Base-by-base conservation (phyloP, 805 yeast species). In the Saccharomycopsis schoenii region DNA sequence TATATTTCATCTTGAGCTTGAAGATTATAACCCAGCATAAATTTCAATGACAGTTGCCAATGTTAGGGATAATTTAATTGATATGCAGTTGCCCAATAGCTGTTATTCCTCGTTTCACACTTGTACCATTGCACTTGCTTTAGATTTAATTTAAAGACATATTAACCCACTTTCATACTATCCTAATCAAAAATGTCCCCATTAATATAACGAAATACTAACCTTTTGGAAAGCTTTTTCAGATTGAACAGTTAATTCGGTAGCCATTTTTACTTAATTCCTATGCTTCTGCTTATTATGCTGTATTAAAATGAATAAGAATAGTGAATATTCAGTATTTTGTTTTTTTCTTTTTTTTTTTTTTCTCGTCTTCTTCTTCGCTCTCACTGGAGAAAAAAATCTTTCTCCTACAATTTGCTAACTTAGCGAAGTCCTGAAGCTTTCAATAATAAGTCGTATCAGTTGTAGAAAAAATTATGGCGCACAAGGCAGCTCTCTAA, bases 141-240 rank as follows among this genome's bases (percentile, higher is more conserved):
- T 6, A 29, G 34, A 29, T 29, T 29, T 29, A 4, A 29, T 37
- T 3, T 37, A 11, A 21, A 8, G 10, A 9, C 21, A 2, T 12
- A 2, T 24, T 25, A 47, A 21, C 25, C 14, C 8, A 24, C 21
- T 25, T 11, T 47, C n/a, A 21, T 47, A 24, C 52, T 24, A 47
- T 47, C 34, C n/a, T 12, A 24, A 29, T 52, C n/a, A 8, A 52
- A 11, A 34, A 52, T 34, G 29, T 21, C 56, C 12, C 21, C 39
- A 34, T 34, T 11, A 17, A 17, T 25, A 15, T 24, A 47, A 21
- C 34, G 25, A 4, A 42, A 61, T 72, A 80, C 96, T 78, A 84
- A 89, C 96, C 96, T 94, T 94, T 87, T 94, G 99, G 97, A 88
- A 94, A 91, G 99, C 99, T 84, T 96, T 93, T 87, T 94, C 99